These are phyloP conservation scores for Candida anglica DNA, from an alignment of 805 yeast species.

Conservation along the genomic window DNA sequence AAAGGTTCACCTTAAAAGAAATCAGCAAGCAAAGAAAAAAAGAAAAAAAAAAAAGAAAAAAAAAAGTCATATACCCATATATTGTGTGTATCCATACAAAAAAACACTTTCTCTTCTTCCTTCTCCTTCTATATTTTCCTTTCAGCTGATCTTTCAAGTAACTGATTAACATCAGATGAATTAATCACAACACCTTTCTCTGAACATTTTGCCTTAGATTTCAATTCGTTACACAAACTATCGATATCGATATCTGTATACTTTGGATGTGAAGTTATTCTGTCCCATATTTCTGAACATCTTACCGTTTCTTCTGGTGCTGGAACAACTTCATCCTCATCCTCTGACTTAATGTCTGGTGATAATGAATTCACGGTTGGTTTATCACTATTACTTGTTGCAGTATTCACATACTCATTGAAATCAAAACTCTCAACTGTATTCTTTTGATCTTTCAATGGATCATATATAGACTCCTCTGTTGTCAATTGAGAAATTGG, in stretches of 20 bases:
- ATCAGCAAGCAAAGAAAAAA: too few relatives aligned
- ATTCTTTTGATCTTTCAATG: conserved; percentile 29
- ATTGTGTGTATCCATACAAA: too few relatives aligned
- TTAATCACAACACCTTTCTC: conserved; percentile 88
- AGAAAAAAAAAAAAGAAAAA: too few relatives aligned
- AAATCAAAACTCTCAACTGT: conserved; percentile 28
- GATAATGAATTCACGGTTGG: conserved; percentile 3
- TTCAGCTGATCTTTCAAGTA: conserved; percentile 30
- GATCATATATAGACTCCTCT: conserved; percentile 57
- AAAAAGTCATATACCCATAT: too few relatives aligned
- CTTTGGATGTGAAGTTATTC: conserved; percentile 90
- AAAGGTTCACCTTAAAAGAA: too few relatives aligned
- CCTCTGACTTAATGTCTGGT: conserved; percentile 6
- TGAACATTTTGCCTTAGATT: conserved; percentile 91
- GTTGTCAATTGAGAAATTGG: conserved; percentile 43
- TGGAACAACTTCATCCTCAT: conserved; percentile 56
- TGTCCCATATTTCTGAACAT: conserved; percentile 95
- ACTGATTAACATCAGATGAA: conserved; percentile 68
- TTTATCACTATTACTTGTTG: background rate
- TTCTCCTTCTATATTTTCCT: too few relatives aligned
- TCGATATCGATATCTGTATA: conserved; percentile 93
- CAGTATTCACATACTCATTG: conserved; percentile 28
- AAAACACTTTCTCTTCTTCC: too few relatives aligned
- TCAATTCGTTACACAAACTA: conserved; percentile 84
- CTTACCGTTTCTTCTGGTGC: conserved; percentile 56